Percentiles rank a stretch among this genome's conserved stretches.
Conservation (phyloP, 208 protist genomes). For the Leishmania braziliensis region DNA sequence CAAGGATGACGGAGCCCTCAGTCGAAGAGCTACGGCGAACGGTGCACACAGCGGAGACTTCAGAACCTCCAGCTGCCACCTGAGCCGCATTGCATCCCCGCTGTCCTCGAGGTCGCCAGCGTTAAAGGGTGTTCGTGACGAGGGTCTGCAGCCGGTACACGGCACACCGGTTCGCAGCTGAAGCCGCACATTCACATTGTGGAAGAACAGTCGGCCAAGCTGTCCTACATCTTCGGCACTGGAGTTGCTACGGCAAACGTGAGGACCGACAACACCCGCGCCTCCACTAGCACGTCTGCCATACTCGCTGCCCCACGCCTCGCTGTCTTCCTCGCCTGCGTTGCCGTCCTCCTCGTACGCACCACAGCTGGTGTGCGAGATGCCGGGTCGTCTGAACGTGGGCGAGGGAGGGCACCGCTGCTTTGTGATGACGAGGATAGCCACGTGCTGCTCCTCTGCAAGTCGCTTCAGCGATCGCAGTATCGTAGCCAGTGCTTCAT, state of each 20-base stretch:
- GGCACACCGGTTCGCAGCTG: constrained; percentile 23
- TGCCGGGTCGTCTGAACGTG: neutral
- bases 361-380: neutral
- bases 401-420: constrained; percentile 13
- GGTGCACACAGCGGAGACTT: constrained; percentile 53
- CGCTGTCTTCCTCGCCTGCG: neutral
- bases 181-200: constrained; percentile 77
- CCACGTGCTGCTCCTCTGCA: constrained; percentile 38
- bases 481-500: constrained; percentile 40
- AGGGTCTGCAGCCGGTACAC: neutral
- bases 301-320: neutral
- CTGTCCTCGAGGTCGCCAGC: neutral
- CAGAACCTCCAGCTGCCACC: constrained; percentile 40
- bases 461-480: constrained; percentile 59
- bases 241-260: neutral
- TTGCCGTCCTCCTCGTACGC: neutral
- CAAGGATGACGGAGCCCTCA: neutral
- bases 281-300: neutral
- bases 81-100: neutral
- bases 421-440: constrained; percentile 58
- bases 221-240: constrained; percentile 15
- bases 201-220: constrained; percentile 64
- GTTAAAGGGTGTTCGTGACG: constrained; percentile 6
- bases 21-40: constrained; percentile 16
- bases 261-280: neutral